Evolutionary conservation across 1,284 basidiomycete genomes (phyloP), one percentile per base, ranked within the genome.

Genomic region (Termitomyces sp.): DNA sequence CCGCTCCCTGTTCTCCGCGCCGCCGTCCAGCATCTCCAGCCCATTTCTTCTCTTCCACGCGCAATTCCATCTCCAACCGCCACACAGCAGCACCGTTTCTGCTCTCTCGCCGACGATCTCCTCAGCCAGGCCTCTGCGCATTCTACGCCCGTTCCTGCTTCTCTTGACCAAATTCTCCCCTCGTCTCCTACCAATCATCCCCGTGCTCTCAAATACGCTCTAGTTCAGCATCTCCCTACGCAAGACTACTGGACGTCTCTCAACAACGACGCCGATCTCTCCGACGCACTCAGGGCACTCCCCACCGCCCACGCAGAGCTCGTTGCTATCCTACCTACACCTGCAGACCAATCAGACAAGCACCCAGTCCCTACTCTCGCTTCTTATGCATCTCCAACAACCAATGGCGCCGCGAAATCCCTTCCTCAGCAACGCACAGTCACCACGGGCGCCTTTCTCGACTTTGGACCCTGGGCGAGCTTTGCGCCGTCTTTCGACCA

Each of bases 181-280:
- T 45, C 61, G 45, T 62, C 47, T 44, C 41, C 54, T 44, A 49
- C 53, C 51, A 49, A 47, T 60, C n/a, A n/a, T n/a, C 60, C 53
- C 61, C 59, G 58, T 50, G 58, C 50, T 53, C 64, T 56, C 49
- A 83, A 77, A 64, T 90, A 84, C 66, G 88, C 89, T 3, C 78
- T 91, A 19, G 76, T 90, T 55, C 88, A 91, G 62, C 84, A 80
- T 57, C 73, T 91, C 2, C 86, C 88, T 1, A 77, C 75, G 3
- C 86, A 83, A 28, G 83, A 86, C 56, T 88, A 82, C 72, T 91
- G 87, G 84, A 78, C 86, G 7, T 88, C 87, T n/a, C 73, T 85
- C 52, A 77, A 76, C 64, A 75, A 81, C n/a, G 70, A 76, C 62
- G 41, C 67, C 65, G 30, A 66, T 63, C 57, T 66, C 62, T 18